phyloP scores from a whole-genome alignment of 169 alveolate genomes.

The Toxoplasma gondii region DNA sequence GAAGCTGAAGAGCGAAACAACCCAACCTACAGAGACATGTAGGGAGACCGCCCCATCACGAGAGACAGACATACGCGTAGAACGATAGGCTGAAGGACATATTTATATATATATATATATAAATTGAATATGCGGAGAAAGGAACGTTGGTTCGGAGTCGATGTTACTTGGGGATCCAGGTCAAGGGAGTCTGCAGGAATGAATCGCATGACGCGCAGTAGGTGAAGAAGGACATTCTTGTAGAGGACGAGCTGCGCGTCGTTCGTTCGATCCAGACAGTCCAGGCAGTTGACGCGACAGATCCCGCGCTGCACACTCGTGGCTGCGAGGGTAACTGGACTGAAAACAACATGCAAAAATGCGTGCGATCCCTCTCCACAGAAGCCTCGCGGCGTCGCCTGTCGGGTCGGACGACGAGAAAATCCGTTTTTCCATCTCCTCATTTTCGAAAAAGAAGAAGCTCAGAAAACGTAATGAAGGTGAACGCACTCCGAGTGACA shows the following conservation, averaged over 20 bases:
- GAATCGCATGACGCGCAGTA: conserved; percentile 5
- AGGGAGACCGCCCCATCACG: no score
- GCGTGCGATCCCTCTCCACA: not conserved
- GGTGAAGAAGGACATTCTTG: not conserved
- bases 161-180: not conserved
- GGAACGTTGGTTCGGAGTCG: not conserved
- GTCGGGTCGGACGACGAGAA: not conserved
- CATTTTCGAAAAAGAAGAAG: no score
- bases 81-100: no score
- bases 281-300: conserved; percentile 96
- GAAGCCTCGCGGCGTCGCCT: not conserved
- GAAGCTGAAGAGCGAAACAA: no score
- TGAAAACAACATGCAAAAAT: not conserved
- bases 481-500: no score
- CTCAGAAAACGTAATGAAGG: no score
- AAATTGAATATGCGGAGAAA: no score
- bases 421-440: no score
- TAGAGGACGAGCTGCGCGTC: conserved; percentile 49
- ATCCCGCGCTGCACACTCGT: conserved; percentile 87
- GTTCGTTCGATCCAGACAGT: conserved; percentile 97
- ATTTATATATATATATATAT: no score
- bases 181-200: conserved; percentile 8
- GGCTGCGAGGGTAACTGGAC: not conserved
- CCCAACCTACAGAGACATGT: no score
- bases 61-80: no score